Base-by-base conservation (phyloP, 352 stramenopile species). In the Globisporangium alternatum region DNA sequence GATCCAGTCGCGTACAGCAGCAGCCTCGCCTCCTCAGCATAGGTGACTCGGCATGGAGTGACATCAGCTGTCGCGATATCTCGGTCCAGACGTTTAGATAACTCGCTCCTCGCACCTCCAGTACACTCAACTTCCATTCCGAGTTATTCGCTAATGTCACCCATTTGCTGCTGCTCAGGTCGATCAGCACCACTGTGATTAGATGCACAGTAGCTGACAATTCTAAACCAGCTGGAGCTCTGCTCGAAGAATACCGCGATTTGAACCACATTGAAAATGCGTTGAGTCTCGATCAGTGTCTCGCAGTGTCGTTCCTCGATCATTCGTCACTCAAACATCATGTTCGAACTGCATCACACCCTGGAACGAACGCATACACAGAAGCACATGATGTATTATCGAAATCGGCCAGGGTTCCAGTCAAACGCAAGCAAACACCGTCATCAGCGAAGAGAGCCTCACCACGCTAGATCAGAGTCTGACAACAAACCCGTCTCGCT, bases 401-500 rank as follows among this genome's bases (percentile, higher is more conserved):
- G 43, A 48, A 22, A 21, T 22, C 43, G 19, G 19, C 1, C 39
- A 45, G 13, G 13, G 9, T 22, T n/a, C 17, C 25, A 56, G 33
- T 39, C 51, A 41, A 56, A 56, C 22, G 6, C 43, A 48, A 48
- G 19, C 43, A 48, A 22, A 48, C 17, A 22, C 19, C 43, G 9
- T 22, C 3, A 5, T n/a, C 43, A 21, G 19, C 2, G 17, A 48
- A 19, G 17, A 48, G 21, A 10, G 5, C 19, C 19, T 37, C 17
- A 56, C 15, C 15, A 35, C 21, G 28, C n/a, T 56, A 25, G 7
- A 58, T 61, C 55, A 64, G 21, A 64, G 58, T 33, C 47, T n/a
- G 22, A 65, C 59, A 25, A 65, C 35, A 56, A 65, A 65, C 19
- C 59, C 59, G 10, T 65, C 48, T 31, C 59, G 59, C 48, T 65